Evolutionary conservation across 2,329 filamentous ascomycete genomes (phyloP).

Genomic region (Cladobotryum protrusum): DNA sequence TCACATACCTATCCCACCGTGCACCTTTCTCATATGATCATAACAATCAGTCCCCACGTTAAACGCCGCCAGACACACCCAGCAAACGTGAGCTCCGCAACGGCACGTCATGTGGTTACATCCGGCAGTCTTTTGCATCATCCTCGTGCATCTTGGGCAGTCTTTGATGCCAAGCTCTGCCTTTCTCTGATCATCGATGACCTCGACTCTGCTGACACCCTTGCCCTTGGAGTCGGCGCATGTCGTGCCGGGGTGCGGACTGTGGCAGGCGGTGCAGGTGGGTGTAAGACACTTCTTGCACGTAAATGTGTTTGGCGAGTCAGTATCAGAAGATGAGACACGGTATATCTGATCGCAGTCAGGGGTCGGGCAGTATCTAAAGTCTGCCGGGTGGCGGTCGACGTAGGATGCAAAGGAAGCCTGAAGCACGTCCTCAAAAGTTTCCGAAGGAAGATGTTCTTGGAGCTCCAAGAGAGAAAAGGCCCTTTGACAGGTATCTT

Average conservation of each 20-base stretch:
- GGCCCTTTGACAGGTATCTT: neutral
- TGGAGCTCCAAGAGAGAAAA: neutral
- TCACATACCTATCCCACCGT: neutral
- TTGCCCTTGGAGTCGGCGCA: slow-evolving; percentile 29
- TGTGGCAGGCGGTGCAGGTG: slow-evolving; percentile 31
- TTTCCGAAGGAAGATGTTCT: neutral
- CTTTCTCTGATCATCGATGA: slow-evolving; percentile 24
- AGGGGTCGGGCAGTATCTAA: slow-evolving; percentile 36
- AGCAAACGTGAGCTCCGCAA: slow-evolving; percentile 42
- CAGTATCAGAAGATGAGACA: too few relatives aligned
- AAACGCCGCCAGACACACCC: slow-evolving; percentile 33
- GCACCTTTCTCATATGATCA: slow-evolving; percentile 3
- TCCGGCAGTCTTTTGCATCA: slow-evolving; percentile 37
- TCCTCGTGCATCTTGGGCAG: slow-evolving; percentile 34
- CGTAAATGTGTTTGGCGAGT: slow-evolving; percentile 16
- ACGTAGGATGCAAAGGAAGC: slow-evolving; percentile 30
- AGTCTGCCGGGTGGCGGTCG: slow-evolving; percentile 21
- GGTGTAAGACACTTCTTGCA: slow-evolving; percentile 31
- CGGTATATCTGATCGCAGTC: slow-evolving; percentile 38
- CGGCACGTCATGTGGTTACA: slow-evolving; percentile 42
- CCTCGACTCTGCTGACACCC: slow-evolving; percentile 19
- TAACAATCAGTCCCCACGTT: neutral
- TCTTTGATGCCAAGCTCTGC: slow-evolving; percentile 30
- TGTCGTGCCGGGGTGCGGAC: slow-evolving; percentile 25
- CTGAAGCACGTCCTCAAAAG: slow-evolving; percentile 32